These are phyloP conservation scores for Candida tropicalis DNA, from an alignment of 1,139 yeast genomes.

Conservation along the genomic window DNA sequence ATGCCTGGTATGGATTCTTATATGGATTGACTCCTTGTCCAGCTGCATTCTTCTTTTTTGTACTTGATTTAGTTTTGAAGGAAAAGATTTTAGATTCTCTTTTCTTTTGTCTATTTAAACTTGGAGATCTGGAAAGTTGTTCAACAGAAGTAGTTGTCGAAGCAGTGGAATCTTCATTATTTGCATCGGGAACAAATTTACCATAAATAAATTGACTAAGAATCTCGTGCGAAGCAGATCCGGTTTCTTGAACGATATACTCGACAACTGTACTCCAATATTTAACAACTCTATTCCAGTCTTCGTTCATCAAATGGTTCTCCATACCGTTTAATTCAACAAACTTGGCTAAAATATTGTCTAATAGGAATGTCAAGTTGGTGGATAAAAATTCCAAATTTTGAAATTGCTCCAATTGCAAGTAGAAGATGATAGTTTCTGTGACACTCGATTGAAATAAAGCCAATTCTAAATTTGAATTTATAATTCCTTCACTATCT, in stretches of 20 bases:
- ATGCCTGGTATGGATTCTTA: constrained; percentile 40
- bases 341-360: constrained; percentile 35
- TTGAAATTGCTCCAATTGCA: constrained; percentile 48
- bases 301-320: constrained; percentile 36
- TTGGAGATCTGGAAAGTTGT: constrained; percentile 1
- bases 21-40: constrained; percentile 28
- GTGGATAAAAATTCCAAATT: constrained; percentile 38
- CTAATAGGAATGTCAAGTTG: constrained; percentile 33
- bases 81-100: constrained; percentile 33
- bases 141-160: background rate
- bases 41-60: constrained; percentile 24
- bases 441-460: constrained; percentile 36
- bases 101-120: constrained; percentile 16
- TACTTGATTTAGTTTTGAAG: constrained; percentile 28
- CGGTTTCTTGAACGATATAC: constrained; percentile 40
- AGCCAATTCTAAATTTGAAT: constrained; percentile 22
- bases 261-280: constrained; percentile 38
- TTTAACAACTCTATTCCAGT: constrained; percentile 34
- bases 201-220: constrained; percentile 34
- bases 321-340: constrained; percentile 21
- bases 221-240: constrained; percentile 42
- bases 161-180: constrained; percentile 1
- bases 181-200: constrained; percentile 23
- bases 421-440: constrained; percentile 38
- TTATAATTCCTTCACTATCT: constrained; percentile 32